phyloP scores from a whole-genome alignment of 2,329 filamentous ascomycete genomes.

The Periconia macrospinosa region DNA sequence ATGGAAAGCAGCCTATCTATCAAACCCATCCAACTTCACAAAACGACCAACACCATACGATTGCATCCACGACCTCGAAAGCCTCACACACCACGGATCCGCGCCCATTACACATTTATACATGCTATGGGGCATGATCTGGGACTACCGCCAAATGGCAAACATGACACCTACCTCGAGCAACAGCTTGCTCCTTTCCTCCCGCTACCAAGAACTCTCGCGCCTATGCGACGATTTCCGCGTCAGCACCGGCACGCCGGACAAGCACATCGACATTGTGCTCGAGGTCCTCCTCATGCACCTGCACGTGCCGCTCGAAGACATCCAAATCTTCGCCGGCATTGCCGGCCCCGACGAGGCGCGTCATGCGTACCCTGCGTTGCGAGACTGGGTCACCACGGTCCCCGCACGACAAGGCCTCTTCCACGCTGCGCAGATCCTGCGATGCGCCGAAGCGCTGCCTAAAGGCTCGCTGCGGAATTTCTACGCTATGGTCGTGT shows the following conservation, averaged over 20 bases:
- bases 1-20: constrained; percentile 66
- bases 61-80: constrained; percentile 29
- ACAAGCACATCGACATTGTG: constrained; percentile 32
- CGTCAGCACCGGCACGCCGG: constrained; percentile 47
- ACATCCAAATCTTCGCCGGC: constrained; percentile 68
- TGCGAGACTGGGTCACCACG: constrained; percentile 63
- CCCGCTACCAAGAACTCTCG: constrained; percentile 58
- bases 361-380: constrained; percentile 58
- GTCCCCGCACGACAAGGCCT: constrained; percentile 61
- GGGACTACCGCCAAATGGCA: constrained; percentile 66
- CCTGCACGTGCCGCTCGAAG: constrained; percentile 65
- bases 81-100: constrained; percentile 21
- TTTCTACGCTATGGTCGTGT: constrained; percentile 69
- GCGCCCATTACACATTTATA: constrained; percentile 64
- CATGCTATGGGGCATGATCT: constrained; percentile 66
- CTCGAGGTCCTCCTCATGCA: constrained; percentile 63
- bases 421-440: constrained; percentile 69
- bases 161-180: constrained; percentile 49
- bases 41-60: constrained; percentile 33
- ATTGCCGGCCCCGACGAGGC: constrained; percentile 70
- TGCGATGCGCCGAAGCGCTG: constrained; percentile 62
- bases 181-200: constrained; percentile 43
- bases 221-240: constrained; percentile 59
- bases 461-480: constrained; percentile 60
- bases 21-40: constrained; percentile 16